Percentiles rank a stretch among this genome's conserved stretches.
phyloP scores from a whole-genome alignment of 176 grass and related monocot species.

The Puya raimondii region DNA sequence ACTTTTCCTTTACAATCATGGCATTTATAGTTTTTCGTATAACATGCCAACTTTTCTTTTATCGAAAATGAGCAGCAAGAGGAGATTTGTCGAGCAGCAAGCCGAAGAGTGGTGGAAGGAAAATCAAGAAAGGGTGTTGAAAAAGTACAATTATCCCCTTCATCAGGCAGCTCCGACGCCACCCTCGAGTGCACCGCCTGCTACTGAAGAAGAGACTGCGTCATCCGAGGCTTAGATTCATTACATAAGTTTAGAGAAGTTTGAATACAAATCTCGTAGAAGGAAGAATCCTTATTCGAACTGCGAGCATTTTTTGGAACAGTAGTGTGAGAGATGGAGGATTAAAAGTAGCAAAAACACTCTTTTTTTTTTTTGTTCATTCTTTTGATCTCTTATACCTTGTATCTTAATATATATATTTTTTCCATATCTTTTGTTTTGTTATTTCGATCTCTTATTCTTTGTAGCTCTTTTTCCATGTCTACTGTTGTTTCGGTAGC shows the following conservation, averaged over 20 bases:
- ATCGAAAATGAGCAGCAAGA: slow-evolving; percentile 43
- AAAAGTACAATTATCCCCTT: slow-evolving; percentile 33
- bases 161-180: slow-evolving; percentile 3
- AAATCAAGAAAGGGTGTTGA: slow-evolving; percentile 66
- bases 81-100: slow-evolving; percentile 54
- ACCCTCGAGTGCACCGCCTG: neutral
- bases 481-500: no score
- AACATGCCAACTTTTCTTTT: neutral
- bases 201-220: slow-evolving; percentile 27
- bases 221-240: neutral
- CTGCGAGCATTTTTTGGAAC: no score
- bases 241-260: neutral
- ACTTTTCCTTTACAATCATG: neutral
- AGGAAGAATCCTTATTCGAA: no score
- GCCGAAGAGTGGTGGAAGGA: slow-evolving; percentile 80
- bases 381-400: no score
- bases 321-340: no score
- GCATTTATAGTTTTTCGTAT: neutral
- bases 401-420: no score
- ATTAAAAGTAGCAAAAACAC: no score
- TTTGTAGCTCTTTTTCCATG: no score
- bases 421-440: no score
- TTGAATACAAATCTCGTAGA: no score
- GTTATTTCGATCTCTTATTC: no score
- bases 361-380: no score